Base-by-base conservation (phyloP, 768 basidiomycete genomes). In the Steccherinum ochraceum region DNA sequence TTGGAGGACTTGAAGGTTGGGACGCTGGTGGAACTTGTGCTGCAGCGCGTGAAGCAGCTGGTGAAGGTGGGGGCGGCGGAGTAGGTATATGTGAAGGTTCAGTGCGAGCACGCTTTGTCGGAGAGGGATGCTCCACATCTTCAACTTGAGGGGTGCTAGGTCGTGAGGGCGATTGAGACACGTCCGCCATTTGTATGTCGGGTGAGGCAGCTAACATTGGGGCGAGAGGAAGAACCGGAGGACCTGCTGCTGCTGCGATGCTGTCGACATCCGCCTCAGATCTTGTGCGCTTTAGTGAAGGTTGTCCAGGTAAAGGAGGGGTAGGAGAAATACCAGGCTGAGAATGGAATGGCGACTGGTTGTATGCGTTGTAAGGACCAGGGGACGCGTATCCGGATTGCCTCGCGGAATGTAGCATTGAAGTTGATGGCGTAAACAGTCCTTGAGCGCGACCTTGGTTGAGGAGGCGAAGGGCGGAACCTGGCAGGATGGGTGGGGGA, bases 401-500 rank as follows among this genome's bases (percentile, higher is more conserved):
- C 50, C 77, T 72, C 56, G 75, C 66, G 24, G 72, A 61, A 46
- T 69, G 67, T 49, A 77, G 66, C 55, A 75, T 74, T 48, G 89
- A 84, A 10, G 90, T 89, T 19, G 88, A 89, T 3, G 89, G 89
- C 21, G 89, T 90, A 64, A 90, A 90, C 24, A 91, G 75, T 52
- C 88, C 88, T 70, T 90, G 89, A 0, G 88, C 88, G 53, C 88
- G 81, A 53, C 88, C 88, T 75, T 91, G 89, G 62, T 89, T 86
- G 42, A 91, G 75, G 41, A 91, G 75, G 49, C 87, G 84, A 46
- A 91, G 80, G 23, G 89, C 89, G 41, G 89, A 90, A 45, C 89
- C 89, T 26, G 89, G 89, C 82, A 89, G 83, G 63, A 91, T 91
- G 40, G 89, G 86, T 24, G 87, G 78, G n/a, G 89, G 84, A 2